Conservation (phyloP, 78 protist species). For the Cavenderia fasciculata region DNA sequence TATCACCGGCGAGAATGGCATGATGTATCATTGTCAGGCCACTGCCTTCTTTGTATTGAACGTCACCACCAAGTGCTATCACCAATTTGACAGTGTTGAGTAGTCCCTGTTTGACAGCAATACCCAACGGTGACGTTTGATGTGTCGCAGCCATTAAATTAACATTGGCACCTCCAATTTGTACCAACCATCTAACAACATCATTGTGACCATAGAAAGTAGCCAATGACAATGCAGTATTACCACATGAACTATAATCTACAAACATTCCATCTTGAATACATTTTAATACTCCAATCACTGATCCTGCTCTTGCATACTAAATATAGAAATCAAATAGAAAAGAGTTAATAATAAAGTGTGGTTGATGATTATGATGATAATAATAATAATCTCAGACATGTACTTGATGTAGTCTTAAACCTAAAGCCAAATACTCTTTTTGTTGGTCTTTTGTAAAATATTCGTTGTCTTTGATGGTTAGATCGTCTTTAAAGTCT, state of each 20-base stretch:
- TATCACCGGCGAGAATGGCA: neutral
- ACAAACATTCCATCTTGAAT: slow-evolving; percentile 36
- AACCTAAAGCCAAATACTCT: slow-evolving; percentile 7
- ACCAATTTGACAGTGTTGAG: neutral
- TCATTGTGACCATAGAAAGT: slow-evolving; percentile 27
- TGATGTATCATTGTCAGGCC: slow-evolving; percentile 13
- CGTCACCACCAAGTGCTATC: slow-evolving; percentile 16
- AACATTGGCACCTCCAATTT: neutral
- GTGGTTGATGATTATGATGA: neutral
- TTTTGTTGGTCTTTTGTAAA: slow-evolving; percentile 10
- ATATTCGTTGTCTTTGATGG: slow-evolving; percentile 15
- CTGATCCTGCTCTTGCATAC: slow-evolving; percentile 11
- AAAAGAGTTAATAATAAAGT: neutral
- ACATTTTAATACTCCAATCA: slow-evolving; percentile 2
- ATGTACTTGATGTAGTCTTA: slow-evolving; percentile 9
- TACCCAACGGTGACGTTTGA: slow-evolving; percentile 14
- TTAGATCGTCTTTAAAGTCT: slow-evolving; percentile 20
- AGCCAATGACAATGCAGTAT: slow-evolving; percentile 33
- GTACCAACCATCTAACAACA: slow-evolving; percentile 21
- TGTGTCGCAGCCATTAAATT: neutral
- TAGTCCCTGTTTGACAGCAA: slow-evolving; percentile 8
- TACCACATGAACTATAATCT: slow-evolving; percentile 43
- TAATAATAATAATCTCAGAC: neutral
- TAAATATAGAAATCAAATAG: neutral
- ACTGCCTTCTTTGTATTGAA: neutral